These are phyloP conservation scores for Parachaetomium inaequale DNA, from an alignment of 495 filamentous ascomycete genomes.

Conservation along the genomic window DNA sequence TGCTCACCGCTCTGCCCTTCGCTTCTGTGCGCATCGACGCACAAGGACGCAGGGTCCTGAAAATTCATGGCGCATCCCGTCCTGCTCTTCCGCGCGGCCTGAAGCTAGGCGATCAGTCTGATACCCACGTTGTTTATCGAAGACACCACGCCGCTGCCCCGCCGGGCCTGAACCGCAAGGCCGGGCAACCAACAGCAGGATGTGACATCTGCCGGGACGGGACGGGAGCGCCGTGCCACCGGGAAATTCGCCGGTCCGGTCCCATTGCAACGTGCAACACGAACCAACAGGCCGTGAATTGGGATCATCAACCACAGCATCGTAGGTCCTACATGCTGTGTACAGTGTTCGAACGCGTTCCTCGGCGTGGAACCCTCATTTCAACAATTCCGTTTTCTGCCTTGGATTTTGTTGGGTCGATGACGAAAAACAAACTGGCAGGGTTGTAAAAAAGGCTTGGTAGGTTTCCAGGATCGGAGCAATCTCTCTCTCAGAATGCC, in stretches of 20 bases:
- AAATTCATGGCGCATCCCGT: background rate
- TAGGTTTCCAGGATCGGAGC: background rate
- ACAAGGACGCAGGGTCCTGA: background rate
- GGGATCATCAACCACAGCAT: conserved; percentile 6
- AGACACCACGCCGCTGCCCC: background rate
- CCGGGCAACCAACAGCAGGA: background rate
- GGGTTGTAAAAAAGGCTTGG: conserved; percentile 1
- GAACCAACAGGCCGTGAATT: background rate
- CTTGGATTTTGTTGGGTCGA: background rate
- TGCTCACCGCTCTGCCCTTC: background rate
- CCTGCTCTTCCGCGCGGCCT: background rate
- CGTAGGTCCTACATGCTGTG: background rate
- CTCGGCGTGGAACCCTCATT: background rate
- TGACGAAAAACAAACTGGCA: background rate
- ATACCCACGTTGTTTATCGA: background rate
- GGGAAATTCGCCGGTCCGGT: background rate
- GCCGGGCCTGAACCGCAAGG: background rate
- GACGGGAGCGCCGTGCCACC: conserved; percentile 15
- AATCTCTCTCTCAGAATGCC: background rate
- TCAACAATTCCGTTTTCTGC: background rate
- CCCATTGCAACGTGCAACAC: background rate
- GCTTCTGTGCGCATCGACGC: too few species aligned
- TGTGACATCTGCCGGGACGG: conserved; percentile 13
- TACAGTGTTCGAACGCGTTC: background rate
- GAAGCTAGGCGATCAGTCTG: background rate